phyloP scores from a whole-genome alignment of 352 stramenopile genomes.

The Labyrinthula sp. region DNA sequence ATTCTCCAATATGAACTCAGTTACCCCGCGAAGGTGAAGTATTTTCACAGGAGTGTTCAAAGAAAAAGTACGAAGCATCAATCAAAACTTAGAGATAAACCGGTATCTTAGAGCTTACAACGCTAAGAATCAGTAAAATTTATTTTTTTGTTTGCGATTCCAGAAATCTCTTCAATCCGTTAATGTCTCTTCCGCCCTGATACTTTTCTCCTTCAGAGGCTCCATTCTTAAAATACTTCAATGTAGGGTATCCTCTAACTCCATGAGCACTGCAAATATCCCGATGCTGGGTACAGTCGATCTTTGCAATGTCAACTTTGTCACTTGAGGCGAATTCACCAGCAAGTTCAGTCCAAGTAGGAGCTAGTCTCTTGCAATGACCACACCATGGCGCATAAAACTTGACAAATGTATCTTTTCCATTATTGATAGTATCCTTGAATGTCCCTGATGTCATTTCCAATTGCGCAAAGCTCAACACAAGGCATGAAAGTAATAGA shows the following conservation, averaged over 20 bases:
- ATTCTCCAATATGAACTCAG: no score
- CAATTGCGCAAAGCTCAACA: no score
- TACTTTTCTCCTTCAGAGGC: slow-evolving; percentile 26
- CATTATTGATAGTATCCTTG: slow-evolving; percentile 18
- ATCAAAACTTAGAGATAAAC: no score
- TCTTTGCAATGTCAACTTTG: slow-evolving; percentile 25
- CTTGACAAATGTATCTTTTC: slow-evolving; percentile 60
- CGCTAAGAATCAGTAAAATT: no score
- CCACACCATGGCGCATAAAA: slow-evolving; percentile 68
- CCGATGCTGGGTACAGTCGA: slow-evolving; percentile 28
- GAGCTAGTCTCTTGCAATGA: slow-evolving; percentile 48
- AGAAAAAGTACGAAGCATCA: no score
- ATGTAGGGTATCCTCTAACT: slow-evolving; percentile 29
- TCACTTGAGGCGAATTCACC: slow-evolving; percentile 20
- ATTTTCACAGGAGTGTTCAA: no score
- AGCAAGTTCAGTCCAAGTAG: slow-evolving; percentile 44
- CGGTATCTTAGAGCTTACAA: no score
- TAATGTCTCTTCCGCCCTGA: slow-evolving; percentile 14
- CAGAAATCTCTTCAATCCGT: slow-evolving; percentile 28
- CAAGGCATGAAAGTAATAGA: no score
- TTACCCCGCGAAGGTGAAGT: no score
- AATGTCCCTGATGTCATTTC: no score
- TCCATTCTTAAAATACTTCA: slow-evolving; percentile 29
- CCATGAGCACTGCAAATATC: slow-evolving; percentile 27
- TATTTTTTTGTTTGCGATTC: no score